These are phyloP conservation scores for Ustilago nuda DNA, from an alignment of 1,284 basidiomycete species.

Conservation along the genomic window DNA sequence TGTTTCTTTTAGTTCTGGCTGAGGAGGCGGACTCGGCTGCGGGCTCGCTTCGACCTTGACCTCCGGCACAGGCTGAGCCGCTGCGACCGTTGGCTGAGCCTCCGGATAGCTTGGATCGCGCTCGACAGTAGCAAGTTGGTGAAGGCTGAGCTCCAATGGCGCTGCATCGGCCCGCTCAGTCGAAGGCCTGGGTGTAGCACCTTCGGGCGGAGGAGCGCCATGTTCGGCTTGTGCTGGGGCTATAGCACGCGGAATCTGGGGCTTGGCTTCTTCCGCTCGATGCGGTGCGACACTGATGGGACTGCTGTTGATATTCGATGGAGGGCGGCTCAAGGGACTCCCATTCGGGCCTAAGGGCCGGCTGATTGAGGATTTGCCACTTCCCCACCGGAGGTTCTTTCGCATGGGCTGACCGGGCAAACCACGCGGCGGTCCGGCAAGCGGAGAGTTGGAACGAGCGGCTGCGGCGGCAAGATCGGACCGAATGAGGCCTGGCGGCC, in stretches of 20 bases:
- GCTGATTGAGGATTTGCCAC: slow-evolving; percentile 62
- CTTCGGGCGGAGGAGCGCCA: background rate
- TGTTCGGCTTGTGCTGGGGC: slow-evolving; percentile 3
- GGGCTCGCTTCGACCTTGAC: slow-evolving; percentile 18
- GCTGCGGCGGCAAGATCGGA: slow-evolving; percentile 41
- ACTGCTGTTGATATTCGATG: slow-evolving; percentile 35
- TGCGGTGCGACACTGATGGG: slow-evolving; percentile 17
- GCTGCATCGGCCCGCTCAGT: slow-evolving; percentile 12
- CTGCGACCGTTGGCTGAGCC: background rate
- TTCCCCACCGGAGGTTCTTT: slow-evolving; percentile 67
- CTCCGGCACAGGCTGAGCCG: slow-evolving; percentile 2
- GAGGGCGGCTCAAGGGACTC: slow-evolving; percentile 36
- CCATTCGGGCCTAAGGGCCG: slow-evolving; percentile 49
- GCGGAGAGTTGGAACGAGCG: slow-evolving; percentile 49
- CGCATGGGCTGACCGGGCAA: slow-evolving; percentile 61
- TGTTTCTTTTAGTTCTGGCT: background rate
- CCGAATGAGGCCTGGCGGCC: slow-evolving; percentile 30
- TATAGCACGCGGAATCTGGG: slow-evolving; percentile 2
- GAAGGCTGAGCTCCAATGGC: slow-evolving; percentile 20
- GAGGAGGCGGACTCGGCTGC: background rate
- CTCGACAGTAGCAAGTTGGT: slow-evolving; percentile 9
- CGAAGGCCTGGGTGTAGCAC: background rate
- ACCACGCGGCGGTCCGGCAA: slow-evolving; percentile 52
- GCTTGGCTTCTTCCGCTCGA: slow-evolving; percentile 15
- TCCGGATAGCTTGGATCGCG: background rate